A percentile compares a stretch with the other conserved stretches of the same genome.
Evolutionary conservation across 306 rosid genomes (phyloP).

Genomic region (Castanea sativa): DNA sequence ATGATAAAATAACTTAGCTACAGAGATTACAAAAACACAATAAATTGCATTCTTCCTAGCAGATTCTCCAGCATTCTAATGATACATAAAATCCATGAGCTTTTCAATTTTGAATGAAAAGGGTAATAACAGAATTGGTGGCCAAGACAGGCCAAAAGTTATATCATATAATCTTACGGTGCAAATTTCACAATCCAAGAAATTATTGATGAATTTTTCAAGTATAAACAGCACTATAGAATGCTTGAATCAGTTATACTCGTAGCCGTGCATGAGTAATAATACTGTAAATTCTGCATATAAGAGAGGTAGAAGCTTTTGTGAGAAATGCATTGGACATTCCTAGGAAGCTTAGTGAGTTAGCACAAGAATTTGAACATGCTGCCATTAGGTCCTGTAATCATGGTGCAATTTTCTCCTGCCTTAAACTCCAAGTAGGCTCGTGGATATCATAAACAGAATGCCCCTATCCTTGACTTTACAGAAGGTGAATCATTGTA

Average conservation of each 20-base stretch:
- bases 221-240: background rate
- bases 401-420: background rate
- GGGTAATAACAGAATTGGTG: too few relatives aligned
- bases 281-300: background rate
- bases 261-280: background rate
- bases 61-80: too few relatives aligned
- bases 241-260: background rate
- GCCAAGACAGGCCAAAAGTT: too few relatives aligned
- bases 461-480: background rate
- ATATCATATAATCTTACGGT: too few relatives aligned
- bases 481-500: background rate
- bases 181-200: background rate
- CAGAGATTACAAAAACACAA: too few relatives aligned
- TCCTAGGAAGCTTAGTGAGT: background rate
- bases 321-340: background rate
- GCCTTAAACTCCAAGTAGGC: background rate
- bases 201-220: background rate
- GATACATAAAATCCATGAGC: too few relatives aligned
- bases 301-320: background rate
- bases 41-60: too few relatives aligned
- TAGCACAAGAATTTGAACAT: background rate
- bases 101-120: too few relatives aligned
- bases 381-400: background rate
- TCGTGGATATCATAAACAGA: background rate
- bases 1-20: too few relatives aligned